Evolutionary conservation across 1,284 basidiomycete genomes (phyloP).

Genomic region (Apiotrichum gamsii): DNA sequence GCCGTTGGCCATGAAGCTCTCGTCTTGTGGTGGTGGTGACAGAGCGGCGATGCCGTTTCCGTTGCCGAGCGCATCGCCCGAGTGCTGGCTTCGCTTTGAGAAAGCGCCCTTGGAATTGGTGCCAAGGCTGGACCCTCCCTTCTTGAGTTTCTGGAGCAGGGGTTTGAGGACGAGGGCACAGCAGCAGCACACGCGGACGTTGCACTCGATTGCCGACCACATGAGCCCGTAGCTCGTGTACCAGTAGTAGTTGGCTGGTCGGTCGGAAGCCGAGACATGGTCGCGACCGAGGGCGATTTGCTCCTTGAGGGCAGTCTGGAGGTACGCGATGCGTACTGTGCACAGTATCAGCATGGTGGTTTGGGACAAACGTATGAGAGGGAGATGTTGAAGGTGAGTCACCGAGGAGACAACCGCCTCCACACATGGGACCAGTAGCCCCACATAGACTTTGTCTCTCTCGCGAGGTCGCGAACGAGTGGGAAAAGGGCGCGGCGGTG

Average conservation of each 20-base stretch:
- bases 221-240: slow-evolving; percentile 38
- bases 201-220: slow-evolving; percentile 45
- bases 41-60: too few species aligned
- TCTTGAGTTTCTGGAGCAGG: slow-evolving; percentile 30
- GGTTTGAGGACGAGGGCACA: slow-evolving; percentile 45
- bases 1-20: too few species aligned
- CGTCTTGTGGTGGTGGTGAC: too few species aligned
- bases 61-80: too few species aligned
- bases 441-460: too few species aligned
- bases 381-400: too few species aligned
- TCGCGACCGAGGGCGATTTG: slow-evolving; percentile 8
- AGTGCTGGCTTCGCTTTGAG: background rate
- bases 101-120: background rate
- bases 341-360: background rate
- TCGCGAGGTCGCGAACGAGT: too few species aligned
- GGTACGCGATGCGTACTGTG: slow-evolving; percentile 38
- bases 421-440: too few species aligned
- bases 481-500: too few species aligned
- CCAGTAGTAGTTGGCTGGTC: slow-evolving; percentile 36
- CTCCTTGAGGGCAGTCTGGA: slow-evolving; percentile 37
- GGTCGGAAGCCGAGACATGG: slow-evolving; percentile 9
- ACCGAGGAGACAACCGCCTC: too few species aligned
- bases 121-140: too few species aligned
- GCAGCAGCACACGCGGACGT: slow-evolving; percentile 42
- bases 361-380: too few species aligned